Conservation (phyloP, 1,284 basidiomycete genomes). For the Boletus austroedulis region DNA sequence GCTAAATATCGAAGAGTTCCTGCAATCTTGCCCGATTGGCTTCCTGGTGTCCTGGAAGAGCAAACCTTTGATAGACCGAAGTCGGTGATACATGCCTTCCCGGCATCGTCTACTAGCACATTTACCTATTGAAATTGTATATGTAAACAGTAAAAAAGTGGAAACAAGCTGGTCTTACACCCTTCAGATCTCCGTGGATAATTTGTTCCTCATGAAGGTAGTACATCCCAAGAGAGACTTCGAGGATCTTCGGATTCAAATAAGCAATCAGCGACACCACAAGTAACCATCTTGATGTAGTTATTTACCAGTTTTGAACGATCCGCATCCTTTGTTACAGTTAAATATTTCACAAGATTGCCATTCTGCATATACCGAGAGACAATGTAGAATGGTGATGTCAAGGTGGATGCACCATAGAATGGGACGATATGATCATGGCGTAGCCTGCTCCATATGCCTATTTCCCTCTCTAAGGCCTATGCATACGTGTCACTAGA, state of each 20-base stretch:
- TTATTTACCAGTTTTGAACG: not conserved
- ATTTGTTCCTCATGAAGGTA: constrained; percentile 1
- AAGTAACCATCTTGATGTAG: too few relatives aligned
- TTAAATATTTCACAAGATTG: not conserved
- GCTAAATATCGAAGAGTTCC: constrained; percentile 5
- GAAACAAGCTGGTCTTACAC: not conserved
- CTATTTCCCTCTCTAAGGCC: not conserved
- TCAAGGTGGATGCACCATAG: constrained; percentile 6
- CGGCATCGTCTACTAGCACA: constrained; percentile 6
- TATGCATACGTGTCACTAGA: not conserved
- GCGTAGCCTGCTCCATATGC: constrained; percentile 1
- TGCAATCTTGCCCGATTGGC: not conserved
- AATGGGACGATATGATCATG: constrained; percentile 7
- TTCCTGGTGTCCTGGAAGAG: not conserved
- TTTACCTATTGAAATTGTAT: not conserved
- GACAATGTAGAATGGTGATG: not conserved
- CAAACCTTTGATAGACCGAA: constrained; percentile 2
- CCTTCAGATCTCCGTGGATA: constrained; percentile 5
- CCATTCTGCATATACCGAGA: constrained; percentile 8
- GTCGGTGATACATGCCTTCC: constrained; percentile 8
- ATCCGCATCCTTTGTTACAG: not conserved
- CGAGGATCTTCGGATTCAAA: not conserved
- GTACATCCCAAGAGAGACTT: constrained; percentile 10
- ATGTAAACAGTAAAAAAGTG: not conserved
- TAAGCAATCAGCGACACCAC: not conserved